Base-by-base conservation (phyloP, 2,329 filamentous ascomycete species). In the Microdochium bolleyi region DNA sequence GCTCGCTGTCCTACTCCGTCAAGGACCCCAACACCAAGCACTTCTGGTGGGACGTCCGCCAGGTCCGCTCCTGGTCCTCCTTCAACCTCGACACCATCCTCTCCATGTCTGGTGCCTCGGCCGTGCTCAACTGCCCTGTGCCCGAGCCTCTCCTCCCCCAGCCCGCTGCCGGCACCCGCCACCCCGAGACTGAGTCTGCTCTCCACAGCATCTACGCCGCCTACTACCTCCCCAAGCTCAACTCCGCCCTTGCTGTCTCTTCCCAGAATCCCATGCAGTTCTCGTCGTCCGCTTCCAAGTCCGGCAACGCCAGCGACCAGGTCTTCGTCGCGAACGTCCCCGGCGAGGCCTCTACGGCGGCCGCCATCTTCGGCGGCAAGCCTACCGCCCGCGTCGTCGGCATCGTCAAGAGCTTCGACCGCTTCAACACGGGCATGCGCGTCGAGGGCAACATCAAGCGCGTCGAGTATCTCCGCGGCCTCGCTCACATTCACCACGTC, bases 11-110 rank as follows among this genome's bases (percentile, higher is more conserved):
- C 55, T 85, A 87, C 65, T 84, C 72, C 58, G 75, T 77, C 62
- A 82, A 76, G 57, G 88, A 83, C 67, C 84, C 78, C 63, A 80
- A 78, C 70, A 86, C 80, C 62, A 89, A 86, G 67, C 85, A 95
- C 73, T 96, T 92, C 70, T 97, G 92, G 92, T 96, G 90, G 88
- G 92, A 97, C 64, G 80, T 95, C 54, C 88, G 92, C 60, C 92
- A 95, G 66, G 77, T 96, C 59, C 84, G 89, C 57, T 80, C 84
- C 56, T 96, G 92, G 92, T 80, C 80, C 51, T 80, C 83, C 60
- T 96, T 96, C 79, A 89, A 82, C 58, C 74, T 88, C 11, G 69
- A 77, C 52, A 83, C 85, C 53, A 85, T 96, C 65, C 78, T 86
- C 59, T 75, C 82, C 5, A 83, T 95, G 48, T 87, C 87, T 1